phyloP scores from a whole-genome alignment of 2,329 filamentous ascomycete genomes.

The Aspergillus neoniger region DNA sequence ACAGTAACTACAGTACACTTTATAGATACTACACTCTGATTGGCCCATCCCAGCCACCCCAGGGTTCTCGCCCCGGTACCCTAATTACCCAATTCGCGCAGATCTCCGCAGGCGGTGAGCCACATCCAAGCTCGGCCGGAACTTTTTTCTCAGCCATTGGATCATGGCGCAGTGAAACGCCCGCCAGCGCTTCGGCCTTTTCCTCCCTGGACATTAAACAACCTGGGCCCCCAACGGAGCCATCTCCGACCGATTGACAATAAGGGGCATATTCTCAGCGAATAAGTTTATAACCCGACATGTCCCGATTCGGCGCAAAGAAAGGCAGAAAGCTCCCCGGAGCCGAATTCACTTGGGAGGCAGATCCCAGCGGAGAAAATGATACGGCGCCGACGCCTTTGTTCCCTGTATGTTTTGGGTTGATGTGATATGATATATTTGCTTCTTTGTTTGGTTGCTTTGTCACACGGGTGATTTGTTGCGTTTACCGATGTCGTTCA shows the following conservation, averaged over 20 bases:
- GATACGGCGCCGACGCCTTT: conserved; percentile 50
- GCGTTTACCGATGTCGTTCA: no score
- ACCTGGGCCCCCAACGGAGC: no score
- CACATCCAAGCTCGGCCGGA: conserved; percentile 2
- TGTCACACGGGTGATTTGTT: not conserved
- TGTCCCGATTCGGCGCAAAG: conserved; percentile 45
- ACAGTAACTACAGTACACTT: no score
- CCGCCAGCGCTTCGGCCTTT: not conserved
- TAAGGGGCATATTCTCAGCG: not conserved
- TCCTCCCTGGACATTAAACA: not conserved
- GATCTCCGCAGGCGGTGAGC: conserved; percentile 27
- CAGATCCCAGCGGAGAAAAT: conserved; percentile 41
- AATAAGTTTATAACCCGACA: conserved; percentile 15
- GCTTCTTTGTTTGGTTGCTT: not conserved
- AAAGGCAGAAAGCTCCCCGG: conserved; percentile 43
- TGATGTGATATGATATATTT: not conserved
- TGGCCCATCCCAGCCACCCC: not conserved
- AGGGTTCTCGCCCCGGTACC: conserved; percentile 13
- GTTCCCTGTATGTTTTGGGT: conserved; percentile 45
- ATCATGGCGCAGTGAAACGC: not conserved
- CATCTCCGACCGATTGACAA: no score
- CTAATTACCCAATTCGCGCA: conserved; percentile 13
- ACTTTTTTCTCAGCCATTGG: conserved; percentile 8
- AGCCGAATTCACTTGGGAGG: conserved; percentile 46
- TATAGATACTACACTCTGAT: not conserved